Evolutionary conservation across 306 rosid genomes (phyloP).

Genomic region (Heteromeles arbutifolia): DNA sequence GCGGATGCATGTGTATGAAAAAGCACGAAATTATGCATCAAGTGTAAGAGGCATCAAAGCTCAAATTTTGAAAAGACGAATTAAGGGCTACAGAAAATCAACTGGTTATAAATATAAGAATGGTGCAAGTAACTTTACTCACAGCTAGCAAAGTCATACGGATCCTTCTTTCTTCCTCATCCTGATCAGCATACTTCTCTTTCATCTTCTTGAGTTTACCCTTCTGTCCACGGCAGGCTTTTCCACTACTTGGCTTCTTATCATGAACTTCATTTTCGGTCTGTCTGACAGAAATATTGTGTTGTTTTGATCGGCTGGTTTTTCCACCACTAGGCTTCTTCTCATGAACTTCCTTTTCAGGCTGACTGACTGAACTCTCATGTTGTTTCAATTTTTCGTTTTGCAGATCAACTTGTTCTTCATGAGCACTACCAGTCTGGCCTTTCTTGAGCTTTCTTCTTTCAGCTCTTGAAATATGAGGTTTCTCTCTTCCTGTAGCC

Average conservation of each 20-base stretch:
- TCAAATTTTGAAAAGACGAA: background rate
- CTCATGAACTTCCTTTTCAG: conserved; percentile 45
- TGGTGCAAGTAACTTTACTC: conserved; percentile 36
- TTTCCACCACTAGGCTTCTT: conserved; percentile 43
- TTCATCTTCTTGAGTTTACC: conserved; percentile 85
- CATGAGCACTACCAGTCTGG: conserved; percentile 34
- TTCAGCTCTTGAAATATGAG: conserved; percentile 84
- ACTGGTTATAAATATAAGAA: background rate
- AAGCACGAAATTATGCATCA: background rate
- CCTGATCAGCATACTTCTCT: conserved; percentile 95
- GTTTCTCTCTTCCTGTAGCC: conserved; percentile 64
- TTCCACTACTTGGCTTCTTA: conserved; percentile 52
- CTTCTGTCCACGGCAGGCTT: conserved; percentile 78
- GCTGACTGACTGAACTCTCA: conserved; percentile 31
- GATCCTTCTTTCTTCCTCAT: conserved; percentile 92
- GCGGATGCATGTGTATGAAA: background rate
- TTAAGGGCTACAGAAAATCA: conserved; percentile 9
- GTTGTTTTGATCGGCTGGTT: conserved; percentile 1
- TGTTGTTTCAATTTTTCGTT: conserved; percentile 27
- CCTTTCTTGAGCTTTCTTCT: conserved; percentile 88
- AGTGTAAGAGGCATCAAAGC: background rate
- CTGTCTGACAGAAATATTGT: conserved; percentile 30
- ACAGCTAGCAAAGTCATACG: conserved; percentile 97
- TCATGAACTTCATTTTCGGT: conserved; percentile 45
- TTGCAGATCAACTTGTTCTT: conserved; percentile 42